These are phyloP conservation scores for Ajuga reptans DNA, from an alignment of 305 asterid species.

Conservation along the genomic window DNA sequence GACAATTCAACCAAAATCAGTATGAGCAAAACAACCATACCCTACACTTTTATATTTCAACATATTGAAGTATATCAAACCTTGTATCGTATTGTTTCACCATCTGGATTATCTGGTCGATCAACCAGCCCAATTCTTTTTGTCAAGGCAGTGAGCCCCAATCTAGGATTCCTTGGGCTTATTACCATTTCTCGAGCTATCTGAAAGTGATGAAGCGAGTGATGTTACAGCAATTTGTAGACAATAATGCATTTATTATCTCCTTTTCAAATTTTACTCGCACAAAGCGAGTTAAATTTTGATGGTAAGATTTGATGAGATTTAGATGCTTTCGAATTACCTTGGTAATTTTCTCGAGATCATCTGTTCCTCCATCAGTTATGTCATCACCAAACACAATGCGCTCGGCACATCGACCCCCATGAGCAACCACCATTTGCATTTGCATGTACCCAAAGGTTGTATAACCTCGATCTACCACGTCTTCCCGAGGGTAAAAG, in stretches of 20 bases:
- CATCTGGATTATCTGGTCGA: conserved; percentile 76
- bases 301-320: conserved; percentile 16
- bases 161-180: conserved; percentile 77
- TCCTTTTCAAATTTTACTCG: conserved; percentile 5
- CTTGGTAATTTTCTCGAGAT: conserved; percentile 92
- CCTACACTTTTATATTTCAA: not conserved
- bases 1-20: conserved; percentile 22
- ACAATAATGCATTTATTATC: not conserved
- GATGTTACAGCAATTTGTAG: not conserved
- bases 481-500: conserved; percentile 94
- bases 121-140: conserved; percentile 64
- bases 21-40: conserved; percentile 17
- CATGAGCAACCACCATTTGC: conserved; percentile 99
- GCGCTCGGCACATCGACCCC: conserved; percentile 97
- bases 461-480: conserved; percentile 81
- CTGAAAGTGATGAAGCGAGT: conserved; percentile 36
- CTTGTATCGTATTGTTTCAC: conserved; percentile 74
- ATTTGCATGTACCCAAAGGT: conserved; percentile 94
- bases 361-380: conserved; percentile 91
- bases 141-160: conserved; percentile 91
- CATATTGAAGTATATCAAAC: conserved; percentile 31
- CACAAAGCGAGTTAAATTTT: not conserved
- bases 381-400: conserved; percentile 85
- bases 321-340: conserved; percentile 30
- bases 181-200: conserved; percentile 99